These are phyloP conservation scores for Fraxinus sp. DNA, from an alignment of 305 asterid genomes.

Conservation along the genomic window DNA sequence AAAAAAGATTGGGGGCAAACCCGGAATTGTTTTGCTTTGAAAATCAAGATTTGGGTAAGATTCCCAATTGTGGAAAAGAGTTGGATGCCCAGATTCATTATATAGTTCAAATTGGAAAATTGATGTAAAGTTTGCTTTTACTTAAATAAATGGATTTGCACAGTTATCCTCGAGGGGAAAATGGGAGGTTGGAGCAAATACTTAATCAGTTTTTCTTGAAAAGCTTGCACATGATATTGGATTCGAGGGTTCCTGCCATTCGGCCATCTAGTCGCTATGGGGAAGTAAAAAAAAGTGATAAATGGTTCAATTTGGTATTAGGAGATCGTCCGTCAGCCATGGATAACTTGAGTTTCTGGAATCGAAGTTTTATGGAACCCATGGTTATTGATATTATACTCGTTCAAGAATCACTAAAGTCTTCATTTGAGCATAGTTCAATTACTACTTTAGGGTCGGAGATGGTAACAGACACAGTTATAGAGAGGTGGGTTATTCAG, in stretches of 20 bases:
- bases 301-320: constrained; percentile 81
- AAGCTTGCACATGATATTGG: constrained; percentile 77
- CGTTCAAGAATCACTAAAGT: constrained; percentile 57
- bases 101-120: constrained; percentile 18
- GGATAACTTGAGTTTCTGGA: constrained; percentile 92
- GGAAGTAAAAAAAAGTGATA: constrained; percentile 74
- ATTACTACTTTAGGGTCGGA: constrained; percentile 40
- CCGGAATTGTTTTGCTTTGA: neutral
- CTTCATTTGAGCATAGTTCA: constrained; percentile 35
- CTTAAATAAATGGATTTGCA: constrained; percentile 65
- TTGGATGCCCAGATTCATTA: constrained; percentile 18
- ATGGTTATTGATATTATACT: constrained; percentile 84
- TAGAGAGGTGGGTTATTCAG: constrained; percentile 93
- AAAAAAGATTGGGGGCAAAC: neutral
- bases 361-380: constrained; percentile 85
- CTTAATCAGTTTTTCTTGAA: constrained; percentile 84
- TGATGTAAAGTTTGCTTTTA: constrained; percentile 19
- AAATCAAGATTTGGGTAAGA: constrained; percentile 11
- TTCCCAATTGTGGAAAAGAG: constrained; percentile 19
- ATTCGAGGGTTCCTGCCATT: constrained; percentile 80
- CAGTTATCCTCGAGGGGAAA: constrained; percentile 60
- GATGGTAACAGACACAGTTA: constrained; percentile 53
- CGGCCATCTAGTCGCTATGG: constrained; percentile 56
- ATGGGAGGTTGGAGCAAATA: constrained; percentile 89
- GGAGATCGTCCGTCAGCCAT: constrained; percentile 89